phyloP scores from a whole-genome alignment of 2,329 filamentous ascomycete species.

The Lachnellula hyalina region DNA sequence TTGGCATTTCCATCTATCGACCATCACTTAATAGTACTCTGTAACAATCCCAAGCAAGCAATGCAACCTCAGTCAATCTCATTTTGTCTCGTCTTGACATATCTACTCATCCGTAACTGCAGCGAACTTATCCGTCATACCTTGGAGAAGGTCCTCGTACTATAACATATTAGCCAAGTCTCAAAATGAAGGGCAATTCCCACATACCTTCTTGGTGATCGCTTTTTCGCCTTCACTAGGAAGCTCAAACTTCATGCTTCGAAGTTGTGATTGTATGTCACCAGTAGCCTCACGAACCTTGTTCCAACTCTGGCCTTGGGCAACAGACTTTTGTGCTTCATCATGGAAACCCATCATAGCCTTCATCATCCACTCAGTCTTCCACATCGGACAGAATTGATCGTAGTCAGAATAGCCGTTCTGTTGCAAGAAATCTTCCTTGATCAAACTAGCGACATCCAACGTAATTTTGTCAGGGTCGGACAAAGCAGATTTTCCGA shows the following conservation, averaged over 20 bases:
- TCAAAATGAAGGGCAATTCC: conserved; percentile 1
- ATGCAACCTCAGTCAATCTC: conserved; percentile 12
- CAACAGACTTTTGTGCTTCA: conserved; percentile 90
- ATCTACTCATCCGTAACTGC: conserved; percentile 87
- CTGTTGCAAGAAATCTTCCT: conserved; percentile 98
- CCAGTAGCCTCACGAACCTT: conserved; percentile 88
- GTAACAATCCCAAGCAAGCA: conserved; percentile 16
- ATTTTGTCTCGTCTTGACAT: background rate
- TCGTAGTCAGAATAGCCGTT: conserved; percentile 99
- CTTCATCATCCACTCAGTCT: conserved; percentile 99
- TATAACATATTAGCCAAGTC: conserved; percentile 33
- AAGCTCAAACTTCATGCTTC: conserved; percentile 95
- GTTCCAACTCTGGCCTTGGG: conserved; percentile 84
- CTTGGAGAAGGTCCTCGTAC: conserved; percentile 89
- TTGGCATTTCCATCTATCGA: conserved; percentile 14
- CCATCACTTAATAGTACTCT: conserved; percentile 14
- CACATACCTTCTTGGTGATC: conserved; percentile 74
- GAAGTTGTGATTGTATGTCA: conserved; percentile 78
- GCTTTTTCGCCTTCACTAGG: conserved; percentile 77
- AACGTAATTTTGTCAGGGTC: conserved; percentile 98
- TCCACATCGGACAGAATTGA: conserved; percentile 98
- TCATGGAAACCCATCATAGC: conserved; percentile 98
- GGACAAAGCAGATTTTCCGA: conserved; percentile 93
- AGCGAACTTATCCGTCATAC: conserved; percentile 96
- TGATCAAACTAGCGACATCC: conserved; percentile 84